Evolutionary conservation across 1,284 basidiomycete genomes (phyloP), one percentile per base, ranked within the genome.

Genomic region (Polyporus tsugae): DNA sequence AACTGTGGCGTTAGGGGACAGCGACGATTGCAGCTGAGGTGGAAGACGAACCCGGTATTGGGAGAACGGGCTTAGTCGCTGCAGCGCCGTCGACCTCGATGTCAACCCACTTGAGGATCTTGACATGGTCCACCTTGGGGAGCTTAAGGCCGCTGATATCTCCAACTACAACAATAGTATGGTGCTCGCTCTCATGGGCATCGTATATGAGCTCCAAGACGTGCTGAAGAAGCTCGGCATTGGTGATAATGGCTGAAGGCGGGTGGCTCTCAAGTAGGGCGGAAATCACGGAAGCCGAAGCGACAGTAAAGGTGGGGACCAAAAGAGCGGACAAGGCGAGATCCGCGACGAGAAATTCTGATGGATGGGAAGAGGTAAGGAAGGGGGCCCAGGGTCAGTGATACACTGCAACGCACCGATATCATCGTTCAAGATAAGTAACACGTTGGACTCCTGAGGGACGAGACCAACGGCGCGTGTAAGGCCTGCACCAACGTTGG

Each of bases 341-440:
- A 78, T 95, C 93, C 29, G 87, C 83, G 62, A 94, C 85, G 70
- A 95, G 73, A 73, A 93, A 94, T 77, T 95, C 93, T 95, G 75
- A 2, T 66, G 53, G 61, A 35, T 7, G 53, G 33, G 22, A 62
- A 62, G 33, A 6, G 58, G 35, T 36, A 60, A 58, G 41, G 29
- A 13, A 55, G 25, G 9, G 22, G 60, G 3, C 39, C 60, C n/a
- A 55, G 9, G 25, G 36, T 60, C 10, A 19, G 35, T 57, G 22
- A 46, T 15, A 39, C 46, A 39, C 35, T 36, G 10, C 41, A 29
- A 66, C 83, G 19, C 75, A 92, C 92, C 93, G 57, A 94, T 81
- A 60, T 90, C 80, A 74, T 95, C 93, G 72, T 95, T 92, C 49
- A 95, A 80, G 33, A 94, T 80, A 6, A 95, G 78, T 6, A 95